phyloP scores from a whole-genome alignment of 2,329 filamentous ascomycete genomes.

The Thermochaetoides dissita region DNA sequence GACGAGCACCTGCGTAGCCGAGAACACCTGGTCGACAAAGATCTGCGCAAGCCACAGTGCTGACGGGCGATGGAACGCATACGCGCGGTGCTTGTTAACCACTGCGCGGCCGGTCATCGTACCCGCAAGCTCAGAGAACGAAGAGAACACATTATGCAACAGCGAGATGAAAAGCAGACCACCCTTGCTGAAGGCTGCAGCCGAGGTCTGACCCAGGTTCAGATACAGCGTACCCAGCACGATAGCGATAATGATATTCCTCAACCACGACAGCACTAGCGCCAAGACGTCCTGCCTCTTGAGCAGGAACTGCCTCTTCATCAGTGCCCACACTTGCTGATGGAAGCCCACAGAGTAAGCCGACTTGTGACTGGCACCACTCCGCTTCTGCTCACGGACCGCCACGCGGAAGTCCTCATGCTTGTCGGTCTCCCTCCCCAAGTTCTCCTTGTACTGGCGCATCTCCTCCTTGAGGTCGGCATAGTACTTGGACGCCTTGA shows the following conservation, averaged over 20 bases:
- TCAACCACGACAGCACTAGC: constrained; percentile 57
- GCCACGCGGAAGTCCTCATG: constrained; percentile 66
- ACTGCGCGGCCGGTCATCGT: constrained; percentile 66
- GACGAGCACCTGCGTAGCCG: constrained; percentile 53
- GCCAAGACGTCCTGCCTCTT: constrained; percentile 77
- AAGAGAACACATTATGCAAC: constrained; percentile 77
- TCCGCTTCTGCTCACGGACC: constrained; percentile 65
- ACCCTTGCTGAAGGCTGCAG: constrained; percentile 66
- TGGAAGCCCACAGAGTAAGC: constrained; percentile 77
- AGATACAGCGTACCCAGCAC: constrained; percentile 70
- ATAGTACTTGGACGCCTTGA: constrained; percentile 48
- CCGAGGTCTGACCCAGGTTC: constrained; percentile 48
- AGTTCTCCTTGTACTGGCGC: constrained; percentile 47
- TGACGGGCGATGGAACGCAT: constrained; percentile 69
- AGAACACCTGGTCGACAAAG: constrained; percentile 61
- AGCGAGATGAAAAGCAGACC: constrained; percentile 69
- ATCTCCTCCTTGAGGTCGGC: constrained; percentile 50
- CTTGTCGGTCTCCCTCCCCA: constrained; percentile 50
- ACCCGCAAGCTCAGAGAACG: constrained; percentile 61
- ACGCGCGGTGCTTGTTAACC: constrained; percentile 72
- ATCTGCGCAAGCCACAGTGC: constrained; percentile 77
- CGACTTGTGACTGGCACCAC: constrained; percentile 57
- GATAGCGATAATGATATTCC: constrained; percentile 58
- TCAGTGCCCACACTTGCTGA: constrained; percentile 67
- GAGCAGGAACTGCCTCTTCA: constrained; percentile 71